phyloP scores from a whole-genome alignment of 1,139 yeast species.

The Geotrichum bryndzae region DNA sequence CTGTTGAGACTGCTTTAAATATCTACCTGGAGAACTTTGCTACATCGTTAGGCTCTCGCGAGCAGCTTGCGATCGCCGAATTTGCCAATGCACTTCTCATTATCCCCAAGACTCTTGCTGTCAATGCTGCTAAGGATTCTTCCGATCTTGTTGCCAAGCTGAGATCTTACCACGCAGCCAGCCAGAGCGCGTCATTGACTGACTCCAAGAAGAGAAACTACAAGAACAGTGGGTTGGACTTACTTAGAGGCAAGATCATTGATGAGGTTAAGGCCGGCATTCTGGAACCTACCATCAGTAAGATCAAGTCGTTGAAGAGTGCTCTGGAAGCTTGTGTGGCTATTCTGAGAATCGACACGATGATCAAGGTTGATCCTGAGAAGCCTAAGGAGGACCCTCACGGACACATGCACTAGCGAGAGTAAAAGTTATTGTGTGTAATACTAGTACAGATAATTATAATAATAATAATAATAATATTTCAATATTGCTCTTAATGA shows the following conservation, averaged over 20 bases:
- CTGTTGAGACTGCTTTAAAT: conserved; percentile 93
- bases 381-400: conserved; percentile 75
- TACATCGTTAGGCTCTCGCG: conserved; percentile 95
- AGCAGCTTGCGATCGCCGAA: conserved; percentile 96
- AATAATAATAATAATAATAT: background rate
- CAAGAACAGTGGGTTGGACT: conserved; percentile 86
- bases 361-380: conserved; percentile 96
- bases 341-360: conserved; percentile 93
- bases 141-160: conserved; percentile 90
- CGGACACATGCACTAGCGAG: conserved; percentile 25
- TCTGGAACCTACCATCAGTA: conserved; percentile 90
- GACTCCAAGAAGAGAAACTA: conserved; percentile 80
- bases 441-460: background rate
- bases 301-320: conserved; percentile 84
- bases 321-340: conserved; percentile 98
- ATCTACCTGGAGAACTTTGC: conserved; percentile 95
- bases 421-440: conserved; percentile 13
- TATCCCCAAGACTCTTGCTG: conserved; percentile 95
- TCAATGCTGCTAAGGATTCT: conserved; percentile 96
- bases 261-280: conserved; percentile 83
- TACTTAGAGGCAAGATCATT: conserved; percentile 84
- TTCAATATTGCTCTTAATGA: no score
- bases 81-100: conserved; percentile 85
- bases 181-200: conserved; percentile 77
- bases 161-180: conserved; percentile 93